phyloP scores from a whole-genome alignment of 2,329 filamentous ascomycete genomes.

The Cordyceps fumosorosea region DNA sequence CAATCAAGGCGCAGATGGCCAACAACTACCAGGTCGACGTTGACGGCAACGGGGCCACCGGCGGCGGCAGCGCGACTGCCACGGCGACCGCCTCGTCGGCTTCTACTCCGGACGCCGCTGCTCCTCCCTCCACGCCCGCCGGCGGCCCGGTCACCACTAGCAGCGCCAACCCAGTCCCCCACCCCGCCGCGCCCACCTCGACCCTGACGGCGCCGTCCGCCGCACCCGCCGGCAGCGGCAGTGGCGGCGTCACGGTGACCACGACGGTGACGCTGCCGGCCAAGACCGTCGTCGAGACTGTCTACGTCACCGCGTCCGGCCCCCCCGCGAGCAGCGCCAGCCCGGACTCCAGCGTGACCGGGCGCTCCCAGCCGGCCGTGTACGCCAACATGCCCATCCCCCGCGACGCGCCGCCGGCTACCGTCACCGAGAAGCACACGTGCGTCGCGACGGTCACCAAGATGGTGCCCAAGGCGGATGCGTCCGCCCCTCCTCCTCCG shows the following conservation, averaged over 20 bases:
- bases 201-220: slow-evolving; percentile 28
- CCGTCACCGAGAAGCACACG: too few species aligned
- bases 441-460: too few species aligned
- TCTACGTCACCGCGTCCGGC: slow-evolving; percentile 19
- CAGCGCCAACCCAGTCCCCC: not conserved
- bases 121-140: slow-evolving; percentile 10
- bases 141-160: slow-evolving; percentile 14
- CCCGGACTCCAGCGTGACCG: not conserved
- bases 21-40: slow-evolving; percentile 40
- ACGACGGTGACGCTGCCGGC: slow-evolving; percentile 30
- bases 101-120: not conserved
- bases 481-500: too few species aligned
- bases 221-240: slow-evolving; percentile 4
- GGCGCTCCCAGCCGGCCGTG: not conserved
- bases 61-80: not conserved
- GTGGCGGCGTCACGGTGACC: slow-evolving; percentile 25
- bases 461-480: too few species aligned
- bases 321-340: too few species aligned
- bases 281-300: slow-evolving; percentile 32
- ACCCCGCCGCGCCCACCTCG: slow-evolving; percentile 21
- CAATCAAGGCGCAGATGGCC: slow-evolving; percentile 38
- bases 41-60: slow-evolving; percentile 16
- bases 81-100: too few species aligned
- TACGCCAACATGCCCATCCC: not conserved
- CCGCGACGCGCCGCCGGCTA: too few species aligned